Base-by-base conservation (phyloP, 352 stramenopile genomes). In the Pythium aristosporum region DNA sequence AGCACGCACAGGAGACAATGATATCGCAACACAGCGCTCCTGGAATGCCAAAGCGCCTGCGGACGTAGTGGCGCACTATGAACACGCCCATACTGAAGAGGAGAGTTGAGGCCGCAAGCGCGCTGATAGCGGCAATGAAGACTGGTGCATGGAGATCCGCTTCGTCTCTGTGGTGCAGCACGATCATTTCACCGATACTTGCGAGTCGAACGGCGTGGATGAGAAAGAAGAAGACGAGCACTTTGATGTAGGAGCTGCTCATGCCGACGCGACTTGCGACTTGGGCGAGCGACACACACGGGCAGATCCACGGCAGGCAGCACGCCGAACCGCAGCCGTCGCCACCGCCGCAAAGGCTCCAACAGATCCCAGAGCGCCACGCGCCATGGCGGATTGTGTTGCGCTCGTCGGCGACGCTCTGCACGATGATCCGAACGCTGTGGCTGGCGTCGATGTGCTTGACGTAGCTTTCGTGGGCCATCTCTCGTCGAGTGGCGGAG, bases 391-490 rank as follows among this genome's bases (percentile, higher is more conserved):
- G 58, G 41, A 71, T 66, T 9, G 39, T 43, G 44, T 62, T 67
- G 43, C 53, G 47, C 44, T 71, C 64, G 4, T 71, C 43, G 13
- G 52, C 57, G 37, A 61, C 32, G 58, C 52, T 64, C 32, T 59
- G 58, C 15, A 71, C 58, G 48, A 67, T 71, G 44, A 71, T 67
- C 5, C 57, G 58, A n/a, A 71, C 58, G 23, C 46, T 71, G 65
- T 67, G 47, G 23, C 12, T 34, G 5, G 25, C 57, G 25, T 67
- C 46, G 15, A 71, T 34, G 25, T 64, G 65, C 46, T 62, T 58
- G 15, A 67, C 58, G 41, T 64, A 67, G 25, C 50, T 52, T 25
- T 61, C 42, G 8, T 52, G n/a, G 23, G 49, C 2, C 37, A 37
- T 53, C 37, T 42, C 54, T 37, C 36, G 48, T 21, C 49, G 44